phyloP scores from a whole-genome alignment of 108 stramenopile genomes.

The Poteriospumella lacustris region DNA sequence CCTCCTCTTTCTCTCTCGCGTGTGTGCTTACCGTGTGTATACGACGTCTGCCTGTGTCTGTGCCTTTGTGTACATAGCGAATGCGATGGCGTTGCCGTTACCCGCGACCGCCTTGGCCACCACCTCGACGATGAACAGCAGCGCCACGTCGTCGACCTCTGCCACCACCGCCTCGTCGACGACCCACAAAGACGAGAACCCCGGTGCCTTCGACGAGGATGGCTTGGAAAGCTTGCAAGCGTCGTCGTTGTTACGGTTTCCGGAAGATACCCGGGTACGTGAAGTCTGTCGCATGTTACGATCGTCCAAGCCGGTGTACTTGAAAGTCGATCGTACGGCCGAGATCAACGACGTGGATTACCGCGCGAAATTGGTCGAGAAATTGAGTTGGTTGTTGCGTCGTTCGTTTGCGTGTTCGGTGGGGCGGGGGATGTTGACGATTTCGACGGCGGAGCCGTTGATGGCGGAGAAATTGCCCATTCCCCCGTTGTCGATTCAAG shows the following conservation, averaged over 20 bases:
- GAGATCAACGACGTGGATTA: slow-evolving; percentile 83
- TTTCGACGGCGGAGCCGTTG: slow-evolving; percentile 70
- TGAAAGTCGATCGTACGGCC: slow-evolving; percentile 67
- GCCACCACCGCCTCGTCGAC: background rate
- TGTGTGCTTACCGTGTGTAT: background rate
- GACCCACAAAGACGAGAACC: background rate
- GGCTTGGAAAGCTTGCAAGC: background rate
- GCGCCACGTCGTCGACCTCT: background rate
- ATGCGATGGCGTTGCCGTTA: background rate
- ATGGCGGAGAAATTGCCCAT: slow-evolving; percentile 77
- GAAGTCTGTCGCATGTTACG: slow-evolving; percentile 72
- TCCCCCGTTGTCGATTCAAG: slow-evolving; percentile 76
- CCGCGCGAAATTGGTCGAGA: slow-evolving; percentile 73
- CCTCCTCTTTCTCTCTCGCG: too few relatives aligned
- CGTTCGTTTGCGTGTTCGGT: slow-evolving; percentile 75
- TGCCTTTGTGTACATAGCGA: background rate
- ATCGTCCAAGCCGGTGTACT: slow-evolving; percentile 71
- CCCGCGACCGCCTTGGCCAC: background rate
- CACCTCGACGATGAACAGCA: background rate
- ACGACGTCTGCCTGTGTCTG: background rate
- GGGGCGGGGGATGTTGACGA: slow-evolving; percentile 91
- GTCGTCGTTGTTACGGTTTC: background rate
- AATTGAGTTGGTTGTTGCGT: slow-evolving; percentile 66
- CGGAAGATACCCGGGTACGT: background rate
- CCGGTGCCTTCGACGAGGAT: background rate